Evolutionary conservation across 192 early-diverging fungal genomes (phyloP).

Genomic region (Coemansia sp.): DNA sequence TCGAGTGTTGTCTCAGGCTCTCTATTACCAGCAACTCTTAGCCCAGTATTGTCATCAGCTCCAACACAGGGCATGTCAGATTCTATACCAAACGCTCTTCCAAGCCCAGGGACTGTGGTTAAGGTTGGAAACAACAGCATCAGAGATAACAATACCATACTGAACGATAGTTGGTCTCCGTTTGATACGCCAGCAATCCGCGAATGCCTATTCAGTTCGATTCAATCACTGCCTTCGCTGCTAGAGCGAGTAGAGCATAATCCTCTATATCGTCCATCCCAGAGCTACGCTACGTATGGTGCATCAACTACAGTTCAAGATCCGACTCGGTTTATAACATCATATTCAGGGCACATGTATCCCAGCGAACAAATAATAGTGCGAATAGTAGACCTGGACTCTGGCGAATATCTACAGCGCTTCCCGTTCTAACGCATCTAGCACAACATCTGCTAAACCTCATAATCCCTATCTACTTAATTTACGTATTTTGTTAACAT

Average conservation of each 20-base stretch:
- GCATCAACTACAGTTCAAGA: background rate
- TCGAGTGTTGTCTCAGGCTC: too few relatives aligned
- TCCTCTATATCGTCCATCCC: slow-evolving; percentile 14
- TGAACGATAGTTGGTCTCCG: slow-evolving; percentile 36
- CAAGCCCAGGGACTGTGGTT: too few relatives aligned
- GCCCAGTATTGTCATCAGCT: too few relatives aligned
- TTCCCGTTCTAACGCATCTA: slow-evolving; percentile 8
- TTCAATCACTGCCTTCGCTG: slow-evolving; percentile 12
- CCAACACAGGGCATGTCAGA: too few relatives aligned
- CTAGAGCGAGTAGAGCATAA: slow-evolving; percentile 18
- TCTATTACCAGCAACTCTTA: too few relatives aligned
- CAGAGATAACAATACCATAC: background rate
- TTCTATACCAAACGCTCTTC: too few relatives aligned
- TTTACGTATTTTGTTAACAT: background rate
- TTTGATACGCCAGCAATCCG: slow-evolving; percentile 23
- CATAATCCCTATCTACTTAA: background rate
- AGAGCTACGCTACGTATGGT: background rate
- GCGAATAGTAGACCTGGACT: slow-evolving; percentile 31
- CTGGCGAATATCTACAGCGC: slow-evolving; percentile 38
- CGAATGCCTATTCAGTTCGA: slow-evolving; percentile 14
- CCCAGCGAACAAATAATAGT: slow-evolving; percentile 33
- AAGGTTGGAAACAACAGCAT: background rate
- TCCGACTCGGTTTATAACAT: slow-evolving; percentile 12
- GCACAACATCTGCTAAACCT: background rate
- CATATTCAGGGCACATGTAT: slow-evolving; percentile 27